phyloP scores from a whole-genome alignment of 805 yeast species.

The Wickerhamomyces silvicola region DNA sequence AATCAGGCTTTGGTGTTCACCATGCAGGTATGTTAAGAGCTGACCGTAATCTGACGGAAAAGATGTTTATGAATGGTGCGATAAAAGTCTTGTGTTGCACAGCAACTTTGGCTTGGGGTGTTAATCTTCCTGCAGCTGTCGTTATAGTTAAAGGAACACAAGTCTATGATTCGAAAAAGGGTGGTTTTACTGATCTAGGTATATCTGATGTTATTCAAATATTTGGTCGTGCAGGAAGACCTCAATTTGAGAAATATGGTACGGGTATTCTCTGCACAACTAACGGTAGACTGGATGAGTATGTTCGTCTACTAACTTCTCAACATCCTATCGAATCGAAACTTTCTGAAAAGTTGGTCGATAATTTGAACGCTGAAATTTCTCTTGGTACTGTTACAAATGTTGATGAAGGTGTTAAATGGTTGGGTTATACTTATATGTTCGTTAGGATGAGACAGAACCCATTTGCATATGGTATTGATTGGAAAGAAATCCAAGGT shows the following conservation, averaged over 20 bases:
- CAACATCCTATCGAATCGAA: slow-evolving; percentile 95
- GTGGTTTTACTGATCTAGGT: slow-evolving; percentile 91
- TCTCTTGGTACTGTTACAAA: slow-evolving; percentile 93
- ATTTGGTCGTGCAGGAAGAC: slow-evolving; percentile 99
- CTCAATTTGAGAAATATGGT: slow-evolving; percentile 89
- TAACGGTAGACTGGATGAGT: slow-evolving; percentile 75
- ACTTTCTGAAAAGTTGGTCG: slow-evolving; percentile 71
- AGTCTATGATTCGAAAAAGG: slow-evolving; percentile 87
- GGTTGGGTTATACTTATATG: slow-evolving; percentile 97
- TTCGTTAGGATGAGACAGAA: slow-evolving; percentile 91
- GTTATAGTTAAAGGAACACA: slow-evolving; percentile 96
- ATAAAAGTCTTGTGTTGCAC: slow-evolving; percentile 91
- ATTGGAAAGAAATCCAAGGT: slow-evolving; percentile 74
- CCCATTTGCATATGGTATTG: slow-evolving; percentile 88
- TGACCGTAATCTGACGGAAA: slow-evolving; percentile 86
- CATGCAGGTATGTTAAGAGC: slow-evolving; percentile 96
- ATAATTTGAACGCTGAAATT: slow-evolving; percentile 93
- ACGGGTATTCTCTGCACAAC: slow-evolving; percentile 88
- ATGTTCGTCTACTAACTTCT: slow-evolving; percentile 81
- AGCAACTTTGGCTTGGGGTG: slow-evolving; percentile 99
- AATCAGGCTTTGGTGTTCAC: slow-evolving; percentile 83
- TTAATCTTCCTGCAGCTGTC: slow-evolving; percentile 94
- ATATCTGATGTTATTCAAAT: slow-evolving; percentile 96
- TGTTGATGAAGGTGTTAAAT: slow-evolving; percentile 88
- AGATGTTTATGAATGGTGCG: slow-evolving; percentile 78